Percentiles rank a stretch among this genome's conserved stretches.
These are phyloP conservation scores for Fusarium concolor DNA, from an alignment of 2,329 filamentous ascomycete genomes.

Conservation along the genomic window DNA sequence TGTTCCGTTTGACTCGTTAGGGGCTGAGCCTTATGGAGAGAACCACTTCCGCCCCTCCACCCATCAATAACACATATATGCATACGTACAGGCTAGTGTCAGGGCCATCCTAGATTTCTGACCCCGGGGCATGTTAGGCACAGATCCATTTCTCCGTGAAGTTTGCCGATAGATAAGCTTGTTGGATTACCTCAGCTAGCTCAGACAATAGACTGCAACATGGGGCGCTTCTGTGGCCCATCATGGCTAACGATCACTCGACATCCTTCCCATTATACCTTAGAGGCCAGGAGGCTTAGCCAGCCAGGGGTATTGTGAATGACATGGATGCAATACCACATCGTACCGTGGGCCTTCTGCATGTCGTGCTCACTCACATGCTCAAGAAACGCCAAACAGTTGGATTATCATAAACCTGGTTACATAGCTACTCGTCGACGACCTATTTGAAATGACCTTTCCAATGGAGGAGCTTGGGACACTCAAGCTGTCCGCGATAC, in stretches of 20 bases:
- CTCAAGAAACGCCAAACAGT: neutral
- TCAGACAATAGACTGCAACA: no score
- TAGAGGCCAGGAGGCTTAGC: no score
- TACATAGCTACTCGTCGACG: neutral
- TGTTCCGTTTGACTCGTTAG: no score
- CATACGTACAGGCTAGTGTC: neutral
- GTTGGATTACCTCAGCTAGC: neutral
- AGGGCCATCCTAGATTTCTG: neutral
- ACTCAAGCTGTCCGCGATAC: neutral
- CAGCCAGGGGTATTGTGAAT: neutral
- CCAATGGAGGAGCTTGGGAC: neutral
- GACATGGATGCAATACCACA: constrained; percentile 12
- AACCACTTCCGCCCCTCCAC: no score
- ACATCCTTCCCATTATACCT: neutral
- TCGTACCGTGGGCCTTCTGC: neutral
- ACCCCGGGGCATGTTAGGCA: neutral
- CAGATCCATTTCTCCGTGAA: neutral
- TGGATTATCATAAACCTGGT: neutral
- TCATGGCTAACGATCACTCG: no score
- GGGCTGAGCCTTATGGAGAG: no score
- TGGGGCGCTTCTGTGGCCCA: no score
- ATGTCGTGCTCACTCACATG: neutral
- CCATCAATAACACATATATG: no score
- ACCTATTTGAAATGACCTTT: no score
- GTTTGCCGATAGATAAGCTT: constrained; percentile 1